Conservation (phyloP, 768 basidiomycete genomes). For the Leccinellum rugosiceps region DNA sequence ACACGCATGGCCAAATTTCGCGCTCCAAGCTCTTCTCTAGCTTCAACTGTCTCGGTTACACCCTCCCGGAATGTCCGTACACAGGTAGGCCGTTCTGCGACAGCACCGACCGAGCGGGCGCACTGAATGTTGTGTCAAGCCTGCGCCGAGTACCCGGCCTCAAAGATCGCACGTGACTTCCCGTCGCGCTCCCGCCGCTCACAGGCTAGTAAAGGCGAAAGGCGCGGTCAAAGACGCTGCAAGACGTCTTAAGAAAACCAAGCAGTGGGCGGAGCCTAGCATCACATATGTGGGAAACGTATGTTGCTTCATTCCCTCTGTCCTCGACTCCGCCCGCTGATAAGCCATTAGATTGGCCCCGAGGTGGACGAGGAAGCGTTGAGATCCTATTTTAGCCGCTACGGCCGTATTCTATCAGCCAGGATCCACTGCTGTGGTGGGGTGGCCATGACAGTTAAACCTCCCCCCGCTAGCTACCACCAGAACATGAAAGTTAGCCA, state of each 20-base stretch:
- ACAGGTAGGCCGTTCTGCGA: conserved; percentile 7
- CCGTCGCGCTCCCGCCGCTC: not conserved
- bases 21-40: conserved; percentile 17
- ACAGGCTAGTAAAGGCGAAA: conserved; percentile 11
- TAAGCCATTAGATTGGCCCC: conserved; percentile 31
- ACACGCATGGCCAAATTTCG: conserved; percentile 18
- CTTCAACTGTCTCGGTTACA: not conserved
- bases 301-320: conserved; percentile 21
- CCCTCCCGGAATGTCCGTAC: not conserved
- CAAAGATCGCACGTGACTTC: conserved; percentile 3
- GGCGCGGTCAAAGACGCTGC: conserved; percentile 15
- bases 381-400: conserved; percentile 21
- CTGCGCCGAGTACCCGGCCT: not conserved
- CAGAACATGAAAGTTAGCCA: conserved; percentile 40
- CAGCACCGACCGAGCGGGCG: not conserved
- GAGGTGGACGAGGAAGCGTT: conserved; percentile 23
- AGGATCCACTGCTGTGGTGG: conserved; percentile 33
- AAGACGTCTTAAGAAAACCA: conserved; percentile 12
- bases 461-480: conserved; percentile 24
- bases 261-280: conserved; percentile 17
- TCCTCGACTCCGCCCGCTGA: conserved; percentile 2
- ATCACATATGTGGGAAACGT: conserved; percentile 65
- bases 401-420: conserved; percentile 20
- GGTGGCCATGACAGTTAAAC: conserved; percentile 26
- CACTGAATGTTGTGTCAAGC: not conserved